phyloP scores from a whole-genome alignment of 1,284 basidiomycete genomes.

The Fomitopsis pinicola region DNA sequence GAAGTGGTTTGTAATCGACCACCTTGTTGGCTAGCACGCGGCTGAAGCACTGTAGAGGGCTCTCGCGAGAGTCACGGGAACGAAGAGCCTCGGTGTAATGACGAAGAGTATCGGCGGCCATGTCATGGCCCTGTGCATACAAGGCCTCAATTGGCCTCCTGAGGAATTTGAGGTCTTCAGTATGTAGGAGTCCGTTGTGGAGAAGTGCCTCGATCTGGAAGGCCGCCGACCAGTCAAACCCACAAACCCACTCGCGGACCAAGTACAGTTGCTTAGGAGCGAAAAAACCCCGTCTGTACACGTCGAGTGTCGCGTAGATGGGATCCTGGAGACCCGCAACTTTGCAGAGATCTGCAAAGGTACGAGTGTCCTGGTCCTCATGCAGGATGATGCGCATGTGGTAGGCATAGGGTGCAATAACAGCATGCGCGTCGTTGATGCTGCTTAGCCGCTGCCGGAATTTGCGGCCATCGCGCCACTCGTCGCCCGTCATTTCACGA shows the following conservation, averaged over 20 bases:
- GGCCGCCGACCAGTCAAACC: constrained; percentile 52
- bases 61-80: constrained; percentile 36
- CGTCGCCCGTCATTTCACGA: constrained; percentile 39
- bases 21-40: constrained; percentile 19
- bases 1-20: constrained; percentile 8
- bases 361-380: constrained; percentile 34
- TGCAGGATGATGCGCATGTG: constrained; percentile 59
- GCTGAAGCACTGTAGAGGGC: constrained; percentile 46
- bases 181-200: constrained; percentile 53
- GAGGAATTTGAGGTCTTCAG: constrained; percentile 47
- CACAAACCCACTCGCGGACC: constrained; percentile 37
- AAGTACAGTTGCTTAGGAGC: constrained; percentile 38
- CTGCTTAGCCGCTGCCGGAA: constrained; percentile 52
- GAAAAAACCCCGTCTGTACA: constrained; percentile 47
- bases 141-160: constrained; percentile 39
- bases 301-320: constrained; percentile 37
- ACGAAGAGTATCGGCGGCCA: constrained; percentile 46
- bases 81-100: constrained; percentile 44
- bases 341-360: constrained; percentile 50
- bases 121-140: constrained; percentile 24
- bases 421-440: constrained; percentile 47
- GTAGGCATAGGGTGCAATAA: constrained; percentile 59
- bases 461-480: constrained; percentile 34
- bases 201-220: constrained; percentile 70
- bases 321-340: constrained; percentile 44